Conservation (phyloP, 495 filamentous ascomycete species). For the Sordaria brevicollis region DNA sequence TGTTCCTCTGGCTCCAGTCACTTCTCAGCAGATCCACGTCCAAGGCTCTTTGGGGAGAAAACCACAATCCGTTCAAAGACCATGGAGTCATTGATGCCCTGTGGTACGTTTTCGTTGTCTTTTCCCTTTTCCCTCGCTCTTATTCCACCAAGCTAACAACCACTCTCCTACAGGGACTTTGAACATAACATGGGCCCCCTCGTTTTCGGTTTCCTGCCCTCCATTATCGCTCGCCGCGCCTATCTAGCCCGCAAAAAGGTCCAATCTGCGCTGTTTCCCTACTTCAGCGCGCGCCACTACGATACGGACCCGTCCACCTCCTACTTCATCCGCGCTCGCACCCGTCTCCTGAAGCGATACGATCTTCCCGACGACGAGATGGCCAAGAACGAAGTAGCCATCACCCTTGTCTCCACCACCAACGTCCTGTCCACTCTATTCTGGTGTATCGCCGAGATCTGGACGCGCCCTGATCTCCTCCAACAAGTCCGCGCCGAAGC, state of each 20-base stretch:
- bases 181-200: conserved; percentile 21
- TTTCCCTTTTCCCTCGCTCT: not conserved
- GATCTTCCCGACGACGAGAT: not conserved
- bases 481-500: conserved; percentile 6
- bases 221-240: conserved; percentile 20
- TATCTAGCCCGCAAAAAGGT: conserved; percentile 13
- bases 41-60: conserved; percentile 17
- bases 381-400: conserved; percentile 3
- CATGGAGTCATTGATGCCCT: conserved; percentile 10
- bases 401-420: conserved; percentile 2
- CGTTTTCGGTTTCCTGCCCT: conserved; percentile 16
- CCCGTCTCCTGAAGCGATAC: not conserved
- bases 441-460: conserved; percentile 10
- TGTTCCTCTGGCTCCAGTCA: conserved; percentile 22
- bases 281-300: conserved; percentile 3
- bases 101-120: not conserved
- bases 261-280: conserved; percentile 1
- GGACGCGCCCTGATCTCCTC: conserved; percentile 2
- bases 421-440: conserved; percentile 14
- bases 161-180: conserved; percentile 7
- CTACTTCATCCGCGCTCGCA: not conserved
- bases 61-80: conserved; percentile 16
- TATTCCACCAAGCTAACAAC: conserved; percentile 6
- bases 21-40: conserved; percentile 19
- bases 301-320: not conserved